phyloP scores from a whole-genome alignment of 2,329 filamentous ascomycete genomes.

The Aspergillus aculeatus region DNA sequence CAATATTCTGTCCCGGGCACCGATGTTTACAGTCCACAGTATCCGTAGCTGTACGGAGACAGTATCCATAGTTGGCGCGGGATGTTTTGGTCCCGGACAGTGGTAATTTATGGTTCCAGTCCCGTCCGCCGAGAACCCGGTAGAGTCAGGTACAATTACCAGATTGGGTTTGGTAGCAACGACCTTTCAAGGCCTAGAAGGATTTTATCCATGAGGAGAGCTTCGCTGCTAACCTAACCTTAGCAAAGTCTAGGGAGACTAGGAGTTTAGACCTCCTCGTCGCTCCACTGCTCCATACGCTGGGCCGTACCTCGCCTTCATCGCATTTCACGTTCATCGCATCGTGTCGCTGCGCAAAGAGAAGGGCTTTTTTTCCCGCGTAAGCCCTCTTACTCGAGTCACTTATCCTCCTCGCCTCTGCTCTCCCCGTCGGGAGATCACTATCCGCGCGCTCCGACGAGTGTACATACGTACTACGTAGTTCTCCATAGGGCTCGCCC shows the following conservation, averaged over 20 bases:
- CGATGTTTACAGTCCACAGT: not conserved
- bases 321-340: not conserved
- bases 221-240: no score
- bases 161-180: not conserved
- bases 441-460: not conserved
- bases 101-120: slow-evolving; percentile 11
- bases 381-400: not conserved
- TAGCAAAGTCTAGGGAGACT: no score
- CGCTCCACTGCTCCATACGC: not conserved
- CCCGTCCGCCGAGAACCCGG: slow-evolving; percentile 3
- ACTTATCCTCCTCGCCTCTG: not conserved
- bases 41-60: not conserved
- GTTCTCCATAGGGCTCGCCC: not conserved
- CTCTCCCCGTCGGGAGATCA: not conserved
- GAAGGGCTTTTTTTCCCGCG: not conserved
- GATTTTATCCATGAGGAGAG: slow-evolving; percentile 5
- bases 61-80: not conserved
- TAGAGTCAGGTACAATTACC: slow-evolving; percentile 13
- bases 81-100: not conserved
- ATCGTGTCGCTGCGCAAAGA: not conserved
- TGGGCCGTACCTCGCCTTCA: not conserved
- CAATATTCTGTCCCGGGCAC: not conserved
- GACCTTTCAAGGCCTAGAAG: slow-evolving; percentile 1
- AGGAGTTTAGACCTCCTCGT: not conserved
- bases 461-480: not conserved